phyloP scores from a whole-genome alignment of 352 stramenopile genomes.

The Phytophthora sp. region DNA sequence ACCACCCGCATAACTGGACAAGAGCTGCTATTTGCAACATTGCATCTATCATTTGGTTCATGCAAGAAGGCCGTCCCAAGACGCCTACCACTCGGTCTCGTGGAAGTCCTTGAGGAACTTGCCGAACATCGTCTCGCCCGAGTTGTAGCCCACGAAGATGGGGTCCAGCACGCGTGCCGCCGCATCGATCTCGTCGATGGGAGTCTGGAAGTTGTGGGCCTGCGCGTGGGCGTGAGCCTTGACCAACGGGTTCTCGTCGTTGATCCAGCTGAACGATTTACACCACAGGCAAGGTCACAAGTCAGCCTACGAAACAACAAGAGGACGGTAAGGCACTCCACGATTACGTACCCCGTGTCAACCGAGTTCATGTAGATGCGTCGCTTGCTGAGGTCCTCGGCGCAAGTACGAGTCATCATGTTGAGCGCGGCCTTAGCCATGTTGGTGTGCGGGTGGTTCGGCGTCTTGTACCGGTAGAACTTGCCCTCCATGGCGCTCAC shows the following conservation, averaged over 20 bases:
- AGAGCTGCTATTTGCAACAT: too few species aligned
- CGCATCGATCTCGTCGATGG: slow-evolving; percentile 98
- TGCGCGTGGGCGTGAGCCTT: slow-evolving; percentile 92
- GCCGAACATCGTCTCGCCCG: slow-evolving; percentile 65
- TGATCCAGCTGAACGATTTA: slow-evolving; percentile 91
- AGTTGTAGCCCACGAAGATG: slow-evolving; percentile 91
- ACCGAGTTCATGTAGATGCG: slow-evolving; percentile 98
- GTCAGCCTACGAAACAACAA: slow-evolving; percentile 1
- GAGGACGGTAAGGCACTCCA: background rate
- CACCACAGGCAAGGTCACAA: background rate
- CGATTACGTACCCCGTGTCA: slow-evolving; percentile 92
- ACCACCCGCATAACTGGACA: too few species aligned
- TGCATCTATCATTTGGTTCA: slow-evolving; percentile 13
- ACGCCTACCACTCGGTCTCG: slow-evolving; percentile 87
- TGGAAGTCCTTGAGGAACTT: slow-evolving; percentile 92
- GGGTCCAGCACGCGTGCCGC: slow-evolving; percentile 95
- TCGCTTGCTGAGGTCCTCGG: slow-evolving; percentile 94
- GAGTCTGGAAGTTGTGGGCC: slow-evolving; percentile 95
- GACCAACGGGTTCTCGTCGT: slow-evolving; percentile 97
- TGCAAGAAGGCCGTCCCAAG: background rate
- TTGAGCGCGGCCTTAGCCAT: slow-evolving; percentile 98
- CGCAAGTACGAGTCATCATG: slow-evolving; percentile 98
- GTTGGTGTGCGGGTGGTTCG: slow-evolving; percentile 98
- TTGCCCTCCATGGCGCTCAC: slow-evolving; percentile 98
- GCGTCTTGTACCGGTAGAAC: slow-evolving; percentile 98